Percentiles rank a stretch among this genome's conserved stretches.
Conservation (phyloP, 1,284 basidiomycete species). For the Sporisorium scitamineum region DNA sequence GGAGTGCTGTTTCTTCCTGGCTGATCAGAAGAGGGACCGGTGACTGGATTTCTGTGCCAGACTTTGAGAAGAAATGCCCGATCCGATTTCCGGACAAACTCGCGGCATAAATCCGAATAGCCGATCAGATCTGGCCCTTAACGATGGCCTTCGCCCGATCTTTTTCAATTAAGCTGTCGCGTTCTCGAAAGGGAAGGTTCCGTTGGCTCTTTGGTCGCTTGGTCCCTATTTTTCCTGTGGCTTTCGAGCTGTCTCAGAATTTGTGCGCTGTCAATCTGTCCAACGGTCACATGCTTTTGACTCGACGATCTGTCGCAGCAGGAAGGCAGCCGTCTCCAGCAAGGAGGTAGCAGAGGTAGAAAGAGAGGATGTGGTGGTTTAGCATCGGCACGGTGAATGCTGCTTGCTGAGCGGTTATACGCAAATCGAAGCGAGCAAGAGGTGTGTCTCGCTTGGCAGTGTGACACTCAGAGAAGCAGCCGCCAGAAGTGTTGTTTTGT, state of each 20-base stretch:
- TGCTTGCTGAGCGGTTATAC: not conserved
- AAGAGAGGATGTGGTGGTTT: not conserved
- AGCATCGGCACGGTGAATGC: not conserved
- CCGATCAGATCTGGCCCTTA: too few species aligned
- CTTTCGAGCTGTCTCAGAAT: not conserved
- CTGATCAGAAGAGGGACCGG: too few species aligned
- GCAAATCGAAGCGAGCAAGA: not conserved
- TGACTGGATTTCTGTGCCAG: too few species aligned
- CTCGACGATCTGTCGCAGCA: too few species aligned
- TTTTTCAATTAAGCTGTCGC: too few species aligned
- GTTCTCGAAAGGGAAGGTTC: conserved; percentile 2
- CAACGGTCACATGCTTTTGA: too few species aligned
- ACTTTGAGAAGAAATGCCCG: not conserved
- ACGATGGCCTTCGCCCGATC: too few species aligned
- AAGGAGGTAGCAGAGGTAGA: too few species aligned
- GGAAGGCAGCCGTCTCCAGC: too few species aligned
- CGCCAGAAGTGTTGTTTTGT: conserved; percentile 2
- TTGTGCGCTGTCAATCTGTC: too few species aligned
- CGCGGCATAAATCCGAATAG: not conserved
- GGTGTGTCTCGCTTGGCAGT: not conserved
- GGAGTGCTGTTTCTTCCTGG: not conserved
- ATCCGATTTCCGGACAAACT: not conserved
- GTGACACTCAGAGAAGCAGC: too few species aligned
- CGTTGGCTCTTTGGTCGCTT: too few species aligned
- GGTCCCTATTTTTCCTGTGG: not conserved